These are phyloP conservation scores for Hamigera avellanea DNA, from an alignment of 495 filamentous ascomycete genomes.

Conservation along the genomic window DNA sequence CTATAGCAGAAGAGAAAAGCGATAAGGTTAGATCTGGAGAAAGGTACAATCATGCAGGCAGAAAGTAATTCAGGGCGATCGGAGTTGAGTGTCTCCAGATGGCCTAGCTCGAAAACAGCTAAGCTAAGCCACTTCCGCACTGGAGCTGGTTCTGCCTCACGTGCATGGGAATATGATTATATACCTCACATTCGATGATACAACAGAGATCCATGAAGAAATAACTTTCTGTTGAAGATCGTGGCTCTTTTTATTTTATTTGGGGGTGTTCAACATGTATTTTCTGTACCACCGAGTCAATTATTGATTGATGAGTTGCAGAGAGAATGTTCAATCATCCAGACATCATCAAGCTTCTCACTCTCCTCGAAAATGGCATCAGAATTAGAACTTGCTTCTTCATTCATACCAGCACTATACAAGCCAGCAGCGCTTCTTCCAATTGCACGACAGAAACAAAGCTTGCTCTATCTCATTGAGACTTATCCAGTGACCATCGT, in stretches of 20 bases:
- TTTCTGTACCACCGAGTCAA: neutral
- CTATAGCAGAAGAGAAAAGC: too few relatives aligned
- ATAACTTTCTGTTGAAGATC: too few relatives aligned
- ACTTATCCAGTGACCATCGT: constrained; percentile 72
- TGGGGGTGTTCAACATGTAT: constrained; percentile 10
- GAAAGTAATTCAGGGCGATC: constrained; percentile 14
- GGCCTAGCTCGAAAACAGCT: neutral
- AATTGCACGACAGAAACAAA: constrained; percentile 63
- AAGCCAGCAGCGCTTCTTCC: constrained; percentile 67
- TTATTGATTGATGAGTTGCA: neutral
- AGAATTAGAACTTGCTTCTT: constrained; percentile 44
- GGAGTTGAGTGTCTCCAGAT: neutral
- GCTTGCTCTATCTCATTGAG: constrained; percentile 65
- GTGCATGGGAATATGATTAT: too few relatives aligned
- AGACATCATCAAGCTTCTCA: neutral
- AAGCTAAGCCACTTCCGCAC: constrained; percentile 10
- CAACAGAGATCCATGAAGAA: too few relatives aligned
- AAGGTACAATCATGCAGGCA: constrained; percentile 8
- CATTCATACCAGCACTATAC: constrained; percentile 66
- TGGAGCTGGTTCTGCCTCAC: constrained; percentile 32
- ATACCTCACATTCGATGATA: too few relatives aligned
- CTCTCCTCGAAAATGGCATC: constrained; percentile 31
- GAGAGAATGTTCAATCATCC: neutral
- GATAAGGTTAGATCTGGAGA: neutral
- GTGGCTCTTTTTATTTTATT: too few relatives aligned